These are phyloP conservation scores for Batrachochytrium dendrobatidis DNA, from an alignment of 371 early-diverging fungal species.

Conservation along the genomic window DNA sequence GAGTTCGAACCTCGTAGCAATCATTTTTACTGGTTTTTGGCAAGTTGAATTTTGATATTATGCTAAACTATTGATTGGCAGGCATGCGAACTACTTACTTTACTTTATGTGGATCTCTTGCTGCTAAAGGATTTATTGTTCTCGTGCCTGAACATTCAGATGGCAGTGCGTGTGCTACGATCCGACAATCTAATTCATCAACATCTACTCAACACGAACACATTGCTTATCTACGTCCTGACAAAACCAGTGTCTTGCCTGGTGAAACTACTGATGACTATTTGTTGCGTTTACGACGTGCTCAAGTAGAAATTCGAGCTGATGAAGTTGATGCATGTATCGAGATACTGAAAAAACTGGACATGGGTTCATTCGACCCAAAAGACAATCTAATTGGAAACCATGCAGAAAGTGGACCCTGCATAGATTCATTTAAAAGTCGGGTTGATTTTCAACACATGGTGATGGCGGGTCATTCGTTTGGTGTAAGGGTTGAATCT, in stretches of 20 bases:
- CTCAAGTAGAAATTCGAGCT: conserved; percentile 34
- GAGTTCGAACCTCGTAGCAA: too few species aligned
- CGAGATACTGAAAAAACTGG: conserved; percentile 12
- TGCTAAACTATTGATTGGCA: conserved; percentile 44
- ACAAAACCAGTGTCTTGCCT: conserved; percentile 3
- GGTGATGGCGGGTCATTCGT: conserved; percentile 51
- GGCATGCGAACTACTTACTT: conserved; percentile 43
- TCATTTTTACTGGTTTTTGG: too few species aligned
- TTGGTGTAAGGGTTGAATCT: conserved; percentile 34
- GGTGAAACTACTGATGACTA: conserved; percentile 17
- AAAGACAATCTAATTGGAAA: conserved; percentile 11
- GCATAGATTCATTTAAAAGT: conserved; percentile 18
- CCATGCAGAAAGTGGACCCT: neutral
- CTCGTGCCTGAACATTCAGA: conserved; percentile 51
- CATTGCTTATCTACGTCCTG: conserved; percentile 11
- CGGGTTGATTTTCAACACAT: conserved; percentile 35
- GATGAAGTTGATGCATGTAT: conserved; percentile 31
- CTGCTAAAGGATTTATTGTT: conserved; percentile 46
- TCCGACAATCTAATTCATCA: conserved; percentile 15
- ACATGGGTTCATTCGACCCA: conserved; percentile 8
- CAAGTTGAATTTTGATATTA: too few species aligned
- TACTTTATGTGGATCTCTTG: conserved; percentile 40
- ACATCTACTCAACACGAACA: too few species aligned
- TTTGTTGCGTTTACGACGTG: conserved; percentile 19
- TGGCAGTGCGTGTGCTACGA: conserved; percentile 32